phyloP scores from a whole-genome alignment of 1,284 basidiomycete species.

The Puccinia polysora region DNA sequence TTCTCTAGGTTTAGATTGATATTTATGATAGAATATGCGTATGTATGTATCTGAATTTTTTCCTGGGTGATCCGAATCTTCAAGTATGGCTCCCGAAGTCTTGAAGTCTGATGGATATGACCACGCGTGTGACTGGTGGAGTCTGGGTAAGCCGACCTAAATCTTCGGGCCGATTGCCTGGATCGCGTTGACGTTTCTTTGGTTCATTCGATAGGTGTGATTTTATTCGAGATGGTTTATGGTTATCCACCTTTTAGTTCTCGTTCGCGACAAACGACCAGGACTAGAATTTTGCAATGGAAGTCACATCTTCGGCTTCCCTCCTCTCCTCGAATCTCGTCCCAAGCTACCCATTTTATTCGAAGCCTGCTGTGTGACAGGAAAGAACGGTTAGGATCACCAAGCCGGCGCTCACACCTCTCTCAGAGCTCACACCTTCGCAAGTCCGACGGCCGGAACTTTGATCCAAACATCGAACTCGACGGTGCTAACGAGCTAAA shows the following conservation, averaged over 20 bases:
- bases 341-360: conserved; percentile 80
- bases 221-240: conserved; percentile 51
- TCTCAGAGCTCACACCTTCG: conserved; percentile 7
- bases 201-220: conserved; percentile 46
- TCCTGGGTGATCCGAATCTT: background rate
- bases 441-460: conserved; percentile 14
- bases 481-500: conserved; percentile 52
- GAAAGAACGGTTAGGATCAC: conserved; percentile 75
- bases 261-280: conserved; percentile 51
- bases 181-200: conserved; percentile 1
- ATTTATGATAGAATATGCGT: no score
- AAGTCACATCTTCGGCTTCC: conserved; percentile 80
- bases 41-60: no score
- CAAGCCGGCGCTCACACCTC: conserved; percentile 45
- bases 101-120: conserved; percentile 79
- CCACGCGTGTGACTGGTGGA: conserved; percentile 97
- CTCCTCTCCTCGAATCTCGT: conserved; percentile 71
- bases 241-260: conserved; percentile 72
- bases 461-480: background rate
- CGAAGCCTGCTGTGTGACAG: conserved; percentile 83
- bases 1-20: background rate
- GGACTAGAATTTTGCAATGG: conserved; percentile 68
- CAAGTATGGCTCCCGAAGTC: conserved; percentile 84
- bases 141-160: conserved; percentile 77
- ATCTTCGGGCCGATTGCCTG: conserved; percentile 39